phyloP scores from a whole-genome alignment of 2,329 filamentous ascomycete genomes.

The Xylariaceae sp. region DNA sequence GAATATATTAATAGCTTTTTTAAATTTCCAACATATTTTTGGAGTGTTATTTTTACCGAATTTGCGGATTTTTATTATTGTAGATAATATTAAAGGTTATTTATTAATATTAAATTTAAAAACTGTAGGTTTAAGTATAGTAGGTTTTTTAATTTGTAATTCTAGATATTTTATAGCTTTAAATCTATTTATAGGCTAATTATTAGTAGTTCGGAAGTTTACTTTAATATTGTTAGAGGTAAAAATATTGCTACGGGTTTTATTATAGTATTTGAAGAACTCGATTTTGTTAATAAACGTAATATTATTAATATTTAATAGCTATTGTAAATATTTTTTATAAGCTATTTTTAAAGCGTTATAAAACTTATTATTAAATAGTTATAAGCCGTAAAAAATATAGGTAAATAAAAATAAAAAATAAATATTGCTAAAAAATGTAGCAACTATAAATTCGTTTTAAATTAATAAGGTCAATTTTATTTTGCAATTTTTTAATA shows the following conservation, averaged over 20 bases:
- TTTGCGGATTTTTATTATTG: not conserved
- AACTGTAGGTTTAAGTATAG: no score
- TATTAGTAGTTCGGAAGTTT: no score
- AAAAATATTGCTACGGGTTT: not conserved
- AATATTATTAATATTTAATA: not conserved
- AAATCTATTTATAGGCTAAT: not conserved
- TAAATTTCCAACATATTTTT: not conserved
- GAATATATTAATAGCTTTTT: no score
- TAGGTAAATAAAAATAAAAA: not conserved
- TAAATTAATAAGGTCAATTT: no score
- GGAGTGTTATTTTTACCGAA: not conserved
- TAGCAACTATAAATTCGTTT: not conserved
- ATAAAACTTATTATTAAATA: no score
- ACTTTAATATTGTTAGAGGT: not conserved
- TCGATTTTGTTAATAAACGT: not conserved
- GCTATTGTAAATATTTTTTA: not conserved
- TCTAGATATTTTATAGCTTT: not conserved
- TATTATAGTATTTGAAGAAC: no score
- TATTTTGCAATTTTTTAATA: no score
- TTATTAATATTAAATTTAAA: not conserved
- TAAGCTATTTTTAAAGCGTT: not conserved
- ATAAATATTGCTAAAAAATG: not conserved
- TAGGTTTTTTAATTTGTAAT: no score
- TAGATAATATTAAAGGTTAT: not conserved
- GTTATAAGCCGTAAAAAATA: not conserved